Conservation (phyloP, 2,329 filamentous ascomycete species). For the Calycina herbarum region DNA sequence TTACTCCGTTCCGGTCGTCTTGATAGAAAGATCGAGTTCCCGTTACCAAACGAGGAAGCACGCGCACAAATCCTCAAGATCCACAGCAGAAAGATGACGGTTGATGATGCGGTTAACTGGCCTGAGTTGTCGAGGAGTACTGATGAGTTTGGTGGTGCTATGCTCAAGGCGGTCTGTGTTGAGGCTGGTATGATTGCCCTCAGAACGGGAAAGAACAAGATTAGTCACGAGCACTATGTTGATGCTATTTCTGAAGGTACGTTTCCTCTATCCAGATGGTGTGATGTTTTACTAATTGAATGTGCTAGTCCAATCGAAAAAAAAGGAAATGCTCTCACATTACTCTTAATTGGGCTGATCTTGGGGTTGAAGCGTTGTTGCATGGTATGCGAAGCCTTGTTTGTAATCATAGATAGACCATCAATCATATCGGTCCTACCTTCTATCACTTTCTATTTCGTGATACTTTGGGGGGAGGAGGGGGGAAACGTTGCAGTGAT, state of each 20-base stretch:
- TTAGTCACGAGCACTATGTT: slow-evolving; percentile 97
- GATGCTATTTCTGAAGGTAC: slow-evolving; percentile 87
- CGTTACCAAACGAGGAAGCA: slow-evolving; percentile 95
- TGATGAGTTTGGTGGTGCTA: slow-evolving; percentile 96
- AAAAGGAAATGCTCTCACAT: slow-evolving; percentile 10
- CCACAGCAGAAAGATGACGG: slow-evolving; percentile 97
- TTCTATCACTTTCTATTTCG: too few relatives aligned
- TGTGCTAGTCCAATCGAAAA: slow-evolving; percentile 4
- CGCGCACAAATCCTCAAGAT: slow-evolving; percentile 96
- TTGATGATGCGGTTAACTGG: slow-evolving; percentile 93
- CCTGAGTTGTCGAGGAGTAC: slow-evolving; percentile 91
- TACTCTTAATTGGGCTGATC: slow-evolving; percentile 1
- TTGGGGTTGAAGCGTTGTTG: not conserved
- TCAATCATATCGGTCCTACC: slow-evolving; percentile 3
- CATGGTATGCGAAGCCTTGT: slow-evolving; percentile 5
- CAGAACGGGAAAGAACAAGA: slow-evolving; percentile 91
- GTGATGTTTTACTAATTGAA: not conserved
- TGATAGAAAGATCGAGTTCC: slow-evolving; percentile 98
- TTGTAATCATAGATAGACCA: slow-evolving; percentile 10
- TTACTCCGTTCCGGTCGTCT: slow-evolving; percentile 88
- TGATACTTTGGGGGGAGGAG: too few relatives aligned
- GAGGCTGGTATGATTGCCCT: slow-evolving; percentile 99
- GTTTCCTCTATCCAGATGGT: not conserved
- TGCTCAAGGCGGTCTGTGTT: slow-evolving; percentile 97
- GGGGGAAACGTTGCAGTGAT: too few relatives aligned